Evolutionary conservation across 2,329 filamentous ascomycete genomes (phyloP), one percentile per base, ranked within the genome.

Genomic region (Chaetomium strumarium): DNA sequence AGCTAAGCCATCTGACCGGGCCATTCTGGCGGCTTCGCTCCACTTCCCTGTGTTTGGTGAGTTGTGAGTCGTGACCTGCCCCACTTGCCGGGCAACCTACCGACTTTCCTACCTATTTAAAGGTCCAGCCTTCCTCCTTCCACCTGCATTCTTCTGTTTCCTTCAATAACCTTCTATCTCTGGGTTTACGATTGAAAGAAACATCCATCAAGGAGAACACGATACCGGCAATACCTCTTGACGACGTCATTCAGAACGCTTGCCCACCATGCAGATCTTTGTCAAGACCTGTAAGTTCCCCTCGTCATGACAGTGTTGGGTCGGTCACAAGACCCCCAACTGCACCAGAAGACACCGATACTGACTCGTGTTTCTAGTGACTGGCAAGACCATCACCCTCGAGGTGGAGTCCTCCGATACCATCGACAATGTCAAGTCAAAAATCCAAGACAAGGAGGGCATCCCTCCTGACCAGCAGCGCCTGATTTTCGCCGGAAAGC

Each of bases 381-480:
- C 91, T 73, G 90, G 90, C 67, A 92, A 91, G 78, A 92, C 88
- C 55, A 91, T 91, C 69, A 91, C 87, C 30, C 74, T 90, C 31
- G 86, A 90, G 73, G 86, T 90, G 20, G 86, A 88, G 69, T 86
- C 82, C 0, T 84, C 78, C 24, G 86, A 90, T 67, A 90, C 86
- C 49, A 90, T 90, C 69, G 87, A 91, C 72, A 91, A 92, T 62
- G 88, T 92, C 53, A 92, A 93, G 81, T 81, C 78, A 51, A 93
- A 92, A 80, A 93, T 92, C 52, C 88, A 93, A 72, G 88, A 93
- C 68, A 92, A 93, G 80, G 88, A 93, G 71, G 88, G 88, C 46
- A 92, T 93, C 60, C 88, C 88, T 41, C 88, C 88, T 13, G 88
- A 92, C 66, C 87, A 91, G 70, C 87, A 91, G 73, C 87, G 87